phyloP scores from a whole-genome alignment of 495 filamentous ascomycete species.

The Xylaria sp. region DNA sequence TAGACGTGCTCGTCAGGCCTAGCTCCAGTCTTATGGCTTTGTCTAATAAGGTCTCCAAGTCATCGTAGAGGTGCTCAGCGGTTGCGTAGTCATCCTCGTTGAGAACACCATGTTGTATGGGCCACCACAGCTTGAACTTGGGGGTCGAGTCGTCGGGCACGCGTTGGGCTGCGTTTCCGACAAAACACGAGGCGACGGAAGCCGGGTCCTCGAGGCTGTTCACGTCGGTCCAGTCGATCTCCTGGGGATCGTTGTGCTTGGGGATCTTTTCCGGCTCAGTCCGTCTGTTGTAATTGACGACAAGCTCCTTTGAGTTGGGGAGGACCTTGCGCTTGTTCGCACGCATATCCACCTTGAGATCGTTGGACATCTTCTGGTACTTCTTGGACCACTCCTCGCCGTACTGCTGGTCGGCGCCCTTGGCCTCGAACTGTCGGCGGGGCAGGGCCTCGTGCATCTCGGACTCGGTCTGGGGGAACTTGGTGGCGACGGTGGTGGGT shows the following conservation, averaged over 20 bases:
- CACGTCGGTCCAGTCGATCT: constrained; percentile 96
- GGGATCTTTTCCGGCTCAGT: constrained; percentile 82
- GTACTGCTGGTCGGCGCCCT: constrained; percentile 78
- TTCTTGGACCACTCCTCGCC: constrained; percentile 84
- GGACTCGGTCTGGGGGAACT: constrained; percentile 75
- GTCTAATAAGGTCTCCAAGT: constrained; percentile 86
- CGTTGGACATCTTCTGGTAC: constrained; percentile 79
- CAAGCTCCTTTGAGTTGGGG: constrained; percentile 93
- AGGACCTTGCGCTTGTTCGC: constrained; percentile 89
- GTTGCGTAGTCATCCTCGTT: constrained; percentile 88
- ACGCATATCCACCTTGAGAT: constrained; percentile 89
- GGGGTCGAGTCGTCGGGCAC: constrained; percentile 90
- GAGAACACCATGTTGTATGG: constrained; percentile 82
- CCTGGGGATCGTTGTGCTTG: constrained; percentile 90
- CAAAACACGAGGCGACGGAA: constrained; percentile 71
- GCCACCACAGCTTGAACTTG: constrained; percentile 91
- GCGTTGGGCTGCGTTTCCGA: constrained; percentile 80
- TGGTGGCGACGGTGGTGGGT: constrained; percentile 89
- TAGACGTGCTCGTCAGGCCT: constrained; percentile 73
- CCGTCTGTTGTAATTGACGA: constrained; percentile 88
- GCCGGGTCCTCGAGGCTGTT: constrained; percentile 56
- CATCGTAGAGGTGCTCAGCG: constrained; percentile 77
- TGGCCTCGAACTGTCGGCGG: constrained; percentile 79
- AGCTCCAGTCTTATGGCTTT: constrained; percentile 84
- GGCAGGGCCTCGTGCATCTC: constrained; percentile 88